phyloP scores from a whole-genome alignment of 257 asterid genomes.

The Pogostemon cablin region DNA sequence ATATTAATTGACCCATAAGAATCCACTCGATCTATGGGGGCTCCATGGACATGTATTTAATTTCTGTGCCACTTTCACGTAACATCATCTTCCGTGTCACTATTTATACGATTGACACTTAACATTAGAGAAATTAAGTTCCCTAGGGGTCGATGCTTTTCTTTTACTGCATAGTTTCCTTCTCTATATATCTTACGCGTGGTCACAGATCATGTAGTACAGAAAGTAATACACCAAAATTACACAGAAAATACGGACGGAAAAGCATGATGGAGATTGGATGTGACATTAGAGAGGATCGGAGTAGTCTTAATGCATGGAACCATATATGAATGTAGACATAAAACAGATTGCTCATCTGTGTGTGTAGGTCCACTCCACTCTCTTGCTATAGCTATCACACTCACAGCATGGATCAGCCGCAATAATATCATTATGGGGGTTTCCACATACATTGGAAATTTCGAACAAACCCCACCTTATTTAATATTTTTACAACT shows the following conservation, averaged over 20 bases:
- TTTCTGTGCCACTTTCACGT: too few species aligned
- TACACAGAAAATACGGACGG: not conserved
- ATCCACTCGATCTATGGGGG: too few species aligned
- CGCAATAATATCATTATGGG: conserved; percentile 17
- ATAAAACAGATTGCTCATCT: conserved; percentile 30
- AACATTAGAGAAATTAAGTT: too few species aligned
- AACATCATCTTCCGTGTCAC: too few species aligned
- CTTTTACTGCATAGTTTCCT: too few species aligned
- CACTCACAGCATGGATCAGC: not conserved
- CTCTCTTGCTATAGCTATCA: not conserved
- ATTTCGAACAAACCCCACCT: not conserved
- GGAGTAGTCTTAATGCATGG: conserved; percentile 34
- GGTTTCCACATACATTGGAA: not conserved
- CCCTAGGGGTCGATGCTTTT: too few species aligned
- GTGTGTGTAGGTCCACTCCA: conserved; percentile 38
- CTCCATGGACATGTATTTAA: too few species aligned
- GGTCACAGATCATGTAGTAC: not conserved
- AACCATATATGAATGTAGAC: conserved; percentile 45
- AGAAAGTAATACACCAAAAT: not conserved
- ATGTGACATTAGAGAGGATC: conserved; percentile 14
- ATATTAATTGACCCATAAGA: too few species aligned
- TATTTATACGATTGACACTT: too few species aligned
- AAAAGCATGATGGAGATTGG: conserved; percentile 34
- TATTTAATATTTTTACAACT: too few species aligned
- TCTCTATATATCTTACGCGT: not conserved